Percentiles rank a stretch among this genome's conserved stretches.
These are phyloP conservation scores for Cryptosporidium canis DNA, from an alignment of 169 alveolate species.

Conservation along the genomic window DNA sequence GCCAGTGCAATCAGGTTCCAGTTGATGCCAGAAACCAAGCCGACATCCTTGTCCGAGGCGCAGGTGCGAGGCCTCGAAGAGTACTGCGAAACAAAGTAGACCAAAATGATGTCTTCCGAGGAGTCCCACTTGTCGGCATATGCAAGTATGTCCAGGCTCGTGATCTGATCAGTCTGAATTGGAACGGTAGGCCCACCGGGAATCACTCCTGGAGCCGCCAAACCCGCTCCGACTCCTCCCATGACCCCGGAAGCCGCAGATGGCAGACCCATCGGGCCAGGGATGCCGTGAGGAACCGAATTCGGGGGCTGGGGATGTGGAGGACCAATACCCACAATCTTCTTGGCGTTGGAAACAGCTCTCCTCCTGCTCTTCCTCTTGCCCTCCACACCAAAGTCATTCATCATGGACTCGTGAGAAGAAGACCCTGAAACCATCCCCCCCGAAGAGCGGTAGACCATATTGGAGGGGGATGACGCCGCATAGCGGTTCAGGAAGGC, in stretches of 20 bases:
- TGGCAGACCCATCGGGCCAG: background rate
- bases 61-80: constrained; percentile 2
- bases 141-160: constrained; percentile 50
- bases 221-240: background rate
- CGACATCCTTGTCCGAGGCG: background rate
- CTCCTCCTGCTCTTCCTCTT: constrained; percentile 66
- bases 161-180: background rate
- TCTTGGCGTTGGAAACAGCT: constrained; percentile 43
- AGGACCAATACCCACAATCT: background rate
- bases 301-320: constrained; percentile 16
- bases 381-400: constrained; percentile 33
- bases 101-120: constrained; percentile 38
- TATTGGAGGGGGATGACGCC: constrained; percentile 45
- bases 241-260: background rate
- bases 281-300: background rate
- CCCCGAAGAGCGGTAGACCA: constrained; percentile 36
- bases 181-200: background rate
- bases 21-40: background rate
- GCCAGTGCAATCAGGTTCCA: constrained; percentile 67
- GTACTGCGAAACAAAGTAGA: constrained; percentile 62
- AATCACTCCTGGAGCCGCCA: background rate
- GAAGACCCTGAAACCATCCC: constrained; percentile 49
- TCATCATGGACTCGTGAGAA: constrained; percentile 58
- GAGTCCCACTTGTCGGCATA: constrained; percentile 70
- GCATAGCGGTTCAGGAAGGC: constrained; percentile 49